A percentile compares a stretch with the other conserved stretches of the same genome.
These are phyloP conservation scores for Papiliotrema terrestris DNA, from an alignment of 1,284 basidiomycete genomes.

Conservation along the genomic window DNA sequence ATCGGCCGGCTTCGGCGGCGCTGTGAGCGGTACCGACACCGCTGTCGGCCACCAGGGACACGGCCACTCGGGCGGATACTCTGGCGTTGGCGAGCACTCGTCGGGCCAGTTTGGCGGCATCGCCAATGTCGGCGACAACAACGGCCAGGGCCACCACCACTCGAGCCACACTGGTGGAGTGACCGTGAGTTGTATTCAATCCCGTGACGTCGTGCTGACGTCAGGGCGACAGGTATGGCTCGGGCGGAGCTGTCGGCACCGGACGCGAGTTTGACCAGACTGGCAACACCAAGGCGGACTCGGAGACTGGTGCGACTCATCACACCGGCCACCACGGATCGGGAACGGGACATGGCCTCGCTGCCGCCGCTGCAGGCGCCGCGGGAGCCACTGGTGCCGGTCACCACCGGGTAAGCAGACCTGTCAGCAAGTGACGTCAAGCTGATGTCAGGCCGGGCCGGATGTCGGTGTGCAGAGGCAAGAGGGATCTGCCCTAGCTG, in stretches of 20 bases:
- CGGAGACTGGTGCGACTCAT: not conserved
- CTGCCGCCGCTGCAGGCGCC: conserved; percentile 1
- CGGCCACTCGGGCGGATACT: not conserved
- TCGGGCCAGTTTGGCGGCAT: not conserved
- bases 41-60: not conserved
- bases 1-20: not conserved
- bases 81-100: not conserved
- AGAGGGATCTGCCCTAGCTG: no score
- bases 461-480: no score
- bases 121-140: no score
- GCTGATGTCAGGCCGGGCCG: not conserved
- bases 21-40: no score
- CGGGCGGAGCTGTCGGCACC: not conserved
- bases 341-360: not conserved
- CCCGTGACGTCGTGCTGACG: not conserved
- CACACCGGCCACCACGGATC: not conserved
- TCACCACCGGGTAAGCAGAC: conserved; percentile 5
- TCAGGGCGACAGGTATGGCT: not conserved
- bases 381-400: conserved; percentile 5
- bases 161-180: not conserved
- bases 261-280: not conserved
- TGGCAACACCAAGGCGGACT: not conserved
- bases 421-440: not conserved
- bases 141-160: conserved; percentile 1
- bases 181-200: not conserved